These are phyloP conservation scores for Lactarius tabidus DNA, from an alignment of 768 basidiomycete genomes.

Conservation along the genomic window DNA sequence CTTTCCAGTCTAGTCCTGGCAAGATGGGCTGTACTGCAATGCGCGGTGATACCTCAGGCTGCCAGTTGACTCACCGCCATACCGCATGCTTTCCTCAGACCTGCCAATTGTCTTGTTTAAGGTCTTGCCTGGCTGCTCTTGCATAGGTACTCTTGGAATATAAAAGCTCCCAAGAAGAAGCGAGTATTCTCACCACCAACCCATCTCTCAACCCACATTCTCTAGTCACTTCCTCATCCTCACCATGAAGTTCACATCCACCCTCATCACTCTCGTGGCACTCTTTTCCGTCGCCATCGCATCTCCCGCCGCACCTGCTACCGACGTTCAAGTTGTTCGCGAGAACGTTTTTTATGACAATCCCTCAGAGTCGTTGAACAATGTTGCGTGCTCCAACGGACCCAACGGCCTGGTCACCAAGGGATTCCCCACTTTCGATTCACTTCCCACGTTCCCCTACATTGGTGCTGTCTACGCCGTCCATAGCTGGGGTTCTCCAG, in stretches of 20 bases:
- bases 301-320: too few relatives aligned
- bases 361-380: conserved; percentile 3
- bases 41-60: neutral
- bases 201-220: neutral
- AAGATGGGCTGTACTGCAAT: neutral
- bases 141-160: neutral
- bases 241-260: neutral
- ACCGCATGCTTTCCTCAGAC: neutral
- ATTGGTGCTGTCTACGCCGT: conserved; percentile 31
- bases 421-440: conserved; percentile 24
- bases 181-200: neutral
- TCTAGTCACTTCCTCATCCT: neutral
- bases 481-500: conserved; percentile 31
- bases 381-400: conserved; percentile 28
- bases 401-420: conserved; percentile 25
- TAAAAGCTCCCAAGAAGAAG: neutral
- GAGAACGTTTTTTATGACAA: conserved; percentile 17
- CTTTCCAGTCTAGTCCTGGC: neutral
- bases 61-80: too few relatives aligned
- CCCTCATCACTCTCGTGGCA: neutral
- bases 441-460: conserved; percentile 24
- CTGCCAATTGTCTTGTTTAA: neutral
- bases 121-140: neutral
- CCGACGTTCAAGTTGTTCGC: neutral
- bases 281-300: neutral